Percentiles rank a stretch among this genome's conserved stretches.
Evolutionary conservation across 192 early-diverging fungal species (phyloP).

Genomic region (Rhizophagus clarus): DNA sequence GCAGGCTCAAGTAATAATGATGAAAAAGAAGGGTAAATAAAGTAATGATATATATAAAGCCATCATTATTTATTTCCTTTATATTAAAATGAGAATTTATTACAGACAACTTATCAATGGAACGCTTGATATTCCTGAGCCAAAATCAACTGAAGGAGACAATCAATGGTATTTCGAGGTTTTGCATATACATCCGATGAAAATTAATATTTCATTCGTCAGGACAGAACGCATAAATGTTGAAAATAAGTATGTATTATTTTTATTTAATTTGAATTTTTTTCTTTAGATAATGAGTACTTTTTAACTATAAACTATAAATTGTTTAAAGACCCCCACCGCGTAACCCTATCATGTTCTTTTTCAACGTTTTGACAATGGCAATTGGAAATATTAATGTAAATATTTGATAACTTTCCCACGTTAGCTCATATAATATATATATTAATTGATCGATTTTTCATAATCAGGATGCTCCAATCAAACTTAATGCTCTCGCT

Average conservation of each 20-base stretch:
- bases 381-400: constrained; percentile 97
- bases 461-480: constrained; percentile 71
- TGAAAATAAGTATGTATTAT: constrained; percentile 57
- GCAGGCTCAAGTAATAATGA: constrained; percentile 46
- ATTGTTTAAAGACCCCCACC: constrained; percentile 44
- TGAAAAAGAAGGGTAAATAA: constrained; percentile 55
- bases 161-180: constrained; percentile 91
- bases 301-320: constrained; percentile 14
- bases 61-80: too few relatives aligned
- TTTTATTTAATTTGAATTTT: background rate
- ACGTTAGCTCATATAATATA: background rate
- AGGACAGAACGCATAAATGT: constrained; percentile 70
- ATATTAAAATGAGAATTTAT: background rate
- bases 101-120: constrained; percentile 51
- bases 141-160: constrained; percentile 65
- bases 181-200: constrained; percentile 91
- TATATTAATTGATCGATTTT: too few relatives aligned
- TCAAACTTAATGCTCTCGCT: constrained; percentile 84
- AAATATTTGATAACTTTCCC: background rate
- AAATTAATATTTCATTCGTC: constrained; percentile 95
- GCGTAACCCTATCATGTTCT: constrained; percentile 59
- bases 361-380: constrained; percentile 91
- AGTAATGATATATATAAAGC: constrained; percentile 22
- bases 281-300: background rate
- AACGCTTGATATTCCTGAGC: constrained; percentile 70